A percentile compares a stretch with the other conserved stretches of the same genome.
Evolutionary conservation across 495 filamentous ascomycete species (phyloP).

Genomic region (Aspergillus avenaceus): DNA sequence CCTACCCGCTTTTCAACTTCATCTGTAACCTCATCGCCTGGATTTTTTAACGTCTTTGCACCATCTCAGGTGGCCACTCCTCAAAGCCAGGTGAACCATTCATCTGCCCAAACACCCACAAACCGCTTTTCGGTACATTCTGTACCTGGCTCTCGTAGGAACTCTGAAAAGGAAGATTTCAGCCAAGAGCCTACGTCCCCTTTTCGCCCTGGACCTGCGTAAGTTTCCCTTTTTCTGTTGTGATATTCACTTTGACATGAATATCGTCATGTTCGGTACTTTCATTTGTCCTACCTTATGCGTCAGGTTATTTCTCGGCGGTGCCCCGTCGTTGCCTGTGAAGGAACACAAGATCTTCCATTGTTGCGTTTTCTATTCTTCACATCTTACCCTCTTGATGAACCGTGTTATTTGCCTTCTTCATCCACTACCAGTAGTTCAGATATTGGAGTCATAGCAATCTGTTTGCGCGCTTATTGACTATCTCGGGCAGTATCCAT

Average conservation of each 20-base stretch:
- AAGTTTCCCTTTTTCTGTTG: conserved; percentile 24
- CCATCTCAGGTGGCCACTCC: conserved; percentile 65
- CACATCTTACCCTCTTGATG: neutral
- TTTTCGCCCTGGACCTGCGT: conserved; percentile 37
- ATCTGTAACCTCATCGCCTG: conserved; percentile 74
- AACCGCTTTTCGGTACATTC: conserved; percentile 68
- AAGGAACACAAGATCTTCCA: neutral
- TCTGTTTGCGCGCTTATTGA: no score
- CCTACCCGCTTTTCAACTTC: conserved; percentile 81
- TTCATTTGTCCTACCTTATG: no score
- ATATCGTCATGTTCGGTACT: no score
- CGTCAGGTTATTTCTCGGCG: neutral
- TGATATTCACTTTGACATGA: conserved; percentile 11
- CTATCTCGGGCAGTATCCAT: conserved; percentile 53
- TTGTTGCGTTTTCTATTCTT: neutral
- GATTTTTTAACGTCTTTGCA: conserved; percentile 67
- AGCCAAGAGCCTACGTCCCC: conserved; percentile 28
- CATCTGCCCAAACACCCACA: conserved; percentile 22
- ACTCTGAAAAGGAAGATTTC: conserved; percentile 47
- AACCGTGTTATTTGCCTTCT: neutral
- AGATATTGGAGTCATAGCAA: conserved; percentile 10
- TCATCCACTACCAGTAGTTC: conserved; percentile 11
- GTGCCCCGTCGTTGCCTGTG: neutral
- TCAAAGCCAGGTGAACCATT: conserved; percentile 49
- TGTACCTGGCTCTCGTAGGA: conserved; percentile 77